A percentile compares a stretch with the other conserved stretches of the same genome.
Evolutionary conservation across 345 rosid species (phyloP).

Genomic region (Cardiospermum halicacabum): DNA sequence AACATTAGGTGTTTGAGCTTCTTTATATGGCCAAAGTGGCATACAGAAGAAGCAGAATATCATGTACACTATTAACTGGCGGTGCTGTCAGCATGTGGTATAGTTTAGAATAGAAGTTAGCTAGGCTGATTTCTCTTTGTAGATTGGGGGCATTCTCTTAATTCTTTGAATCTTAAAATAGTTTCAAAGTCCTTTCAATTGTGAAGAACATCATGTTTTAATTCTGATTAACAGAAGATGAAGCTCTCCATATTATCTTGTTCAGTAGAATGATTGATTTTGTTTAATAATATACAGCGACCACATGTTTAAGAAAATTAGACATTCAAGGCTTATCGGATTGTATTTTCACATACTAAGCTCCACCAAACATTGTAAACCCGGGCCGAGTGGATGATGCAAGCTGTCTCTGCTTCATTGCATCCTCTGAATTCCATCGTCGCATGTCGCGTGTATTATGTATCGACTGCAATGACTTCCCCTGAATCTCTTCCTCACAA

Average conservation of each 20-base stretch:
- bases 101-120: constrained; percentile 13
- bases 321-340: too few species aligned
- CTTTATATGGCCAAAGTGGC: constrained; percentile 16
- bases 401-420: too few species aligned
- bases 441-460: background rate
- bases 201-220: background rate
- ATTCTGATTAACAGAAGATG: background rate
- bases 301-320: too few species aligned
- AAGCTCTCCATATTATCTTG: background rate
- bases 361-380: too few species aligned
- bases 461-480: constrained; percentile 22
- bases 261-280: background rate
- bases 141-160: constrained; percentile 19
- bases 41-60: background rate
- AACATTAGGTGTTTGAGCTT: constrained; percentile 17
- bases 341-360: too few species aligned
- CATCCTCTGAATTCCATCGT: background rate
- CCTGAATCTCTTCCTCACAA: constrained; percentile 19
- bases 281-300: background rate
- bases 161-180: constrained; percentile 26
- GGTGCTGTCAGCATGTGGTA: constrained; percentile 7
- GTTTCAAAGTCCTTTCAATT: constrained; percentile 9
- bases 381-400: too few species aligned
- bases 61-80: constrained; percentile 20
- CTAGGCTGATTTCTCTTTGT: constrained; percentile 27